These are phyloP conservation scores for Hypholoma fasciculare DNA, from an alignment of 768 basidiomycete genomes.

Conservation along the genomic window DNA sequence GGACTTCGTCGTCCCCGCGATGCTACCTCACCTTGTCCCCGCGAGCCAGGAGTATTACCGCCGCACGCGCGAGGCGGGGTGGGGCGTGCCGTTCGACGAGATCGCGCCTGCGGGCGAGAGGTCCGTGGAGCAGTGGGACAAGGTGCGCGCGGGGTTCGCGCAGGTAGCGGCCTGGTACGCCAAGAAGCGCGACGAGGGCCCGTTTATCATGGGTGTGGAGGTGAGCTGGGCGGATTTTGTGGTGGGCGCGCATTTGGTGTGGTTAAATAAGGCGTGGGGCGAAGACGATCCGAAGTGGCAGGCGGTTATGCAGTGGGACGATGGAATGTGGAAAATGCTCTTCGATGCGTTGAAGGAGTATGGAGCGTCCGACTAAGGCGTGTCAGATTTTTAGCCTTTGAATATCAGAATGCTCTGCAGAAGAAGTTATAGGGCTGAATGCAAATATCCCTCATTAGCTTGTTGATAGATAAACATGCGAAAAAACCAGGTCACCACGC, in stretches of 20 bases:
- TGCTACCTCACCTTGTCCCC: constrained; percentile 9
- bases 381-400: too few relatives aligned
- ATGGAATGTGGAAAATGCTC: constrained; percentile 31
- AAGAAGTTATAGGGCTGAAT: too few relatives aligned
- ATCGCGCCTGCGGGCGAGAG: constrained; percentile 15
- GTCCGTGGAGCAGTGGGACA: constrained; percentile 20
- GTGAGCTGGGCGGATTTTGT: constrained; percentile 36
- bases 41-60: constrained; percentile 18
- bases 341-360: constrained; percentile 18
- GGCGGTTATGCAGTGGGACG: constrained; percentile 28
- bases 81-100: constrained; percentile 22
- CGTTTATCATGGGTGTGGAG: constrained; percentile 33
- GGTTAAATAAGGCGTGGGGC: constrained; percentile 22
- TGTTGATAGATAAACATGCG: too few relatives aligned
- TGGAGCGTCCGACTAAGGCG: background rate
- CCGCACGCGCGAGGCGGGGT: constrained; percentile 16
- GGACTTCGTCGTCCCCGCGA: constrained; percentile 11
- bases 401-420: too few relatives aligned
- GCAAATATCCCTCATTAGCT: too few relatives aligned
- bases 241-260: constrained; percentile 32
- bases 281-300: constrained; percentile 37
- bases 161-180: constrained; percentile 20
- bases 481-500: too few relatives aligned
- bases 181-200: constrained; percentile 20
- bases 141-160: constrained; percentile 18